Evolutionary conservation across 2,329 filamentous ascomycete genomes (phyloP).

Genomic region (Raffaelea ambrosiae): DNA sequence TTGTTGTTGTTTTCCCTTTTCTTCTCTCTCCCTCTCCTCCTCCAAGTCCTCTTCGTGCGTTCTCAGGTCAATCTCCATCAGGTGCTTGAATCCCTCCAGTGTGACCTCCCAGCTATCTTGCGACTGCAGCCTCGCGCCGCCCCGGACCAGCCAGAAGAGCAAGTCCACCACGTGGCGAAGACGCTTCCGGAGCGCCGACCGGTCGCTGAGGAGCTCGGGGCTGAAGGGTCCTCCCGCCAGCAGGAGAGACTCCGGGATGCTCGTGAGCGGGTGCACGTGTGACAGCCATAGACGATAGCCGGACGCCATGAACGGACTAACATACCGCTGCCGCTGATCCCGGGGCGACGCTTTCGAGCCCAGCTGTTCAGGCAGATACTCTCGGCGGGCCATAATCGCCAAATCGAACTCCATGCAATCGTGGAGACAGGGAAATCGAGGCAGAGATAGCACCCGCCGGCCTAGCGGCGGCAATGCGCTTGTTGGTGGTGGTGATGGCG

Average conservation of each 20-base stretch:
- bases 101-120: slow-evolving; percentile 21
- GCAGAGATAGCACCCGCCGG: background rate
- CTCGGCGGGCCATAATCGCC: background rate
- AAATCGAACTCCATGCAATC: background rate
- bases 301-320: too few relatives aligned
- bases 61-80: too few relatives aligned
- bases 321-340: too few relatives aligned
- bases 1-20: background rate
- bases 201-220: background rate
- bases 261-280: slow-evolving; percentile 16
- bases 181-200: background rate
- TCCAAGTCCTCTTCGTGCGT: too few relatives aligned
- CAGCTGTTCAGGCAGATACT: too few relatives aligned
- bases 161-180: slow-evolving; percentile 13
- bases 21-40: background rate
- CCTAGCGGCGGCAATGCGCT: too few relatives aligned
- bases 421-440: background rate
- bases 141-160: slow-evolving; percentile 20
- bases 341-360: too few relatives aligned
- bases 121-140: slow-evolving; percentile 13
- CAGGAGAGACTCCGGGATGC: slow-evolving; percentile 19
- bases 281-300: background rate
- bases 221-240: slow-evolving; percentile 9
- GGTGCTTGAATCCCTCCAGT: slow-evolving; percentile 3
- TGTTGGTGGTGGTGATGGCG: background rate